Evolutionary conservation across 2,329 filamentous ascomycete species (phyloP), one percentile per base, ranked within the genome.

Genomic region (Fusarium guadeloupense): DNA sequence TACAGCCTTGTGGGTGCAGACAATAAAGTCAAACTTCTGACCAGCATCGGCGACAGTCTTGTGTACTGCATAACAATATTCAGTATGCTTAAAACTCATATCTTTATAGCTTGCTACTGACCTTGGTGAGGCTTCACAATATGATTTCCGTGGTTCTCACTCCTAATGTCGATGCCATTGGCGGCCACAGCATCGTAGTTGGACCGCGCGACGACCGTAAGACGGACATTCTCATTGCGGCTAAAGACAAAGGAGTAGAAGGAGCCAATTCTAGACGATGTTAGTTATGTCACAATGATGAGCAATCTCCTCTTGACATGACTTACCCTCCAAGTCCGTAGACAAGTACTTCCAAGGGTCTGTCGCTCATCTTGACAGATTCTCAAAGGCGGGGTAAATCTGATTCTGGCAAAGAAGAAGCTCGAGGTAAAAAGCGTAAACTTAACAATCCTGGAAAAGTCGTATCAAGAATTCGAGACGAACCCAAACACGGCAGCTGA

Each of bases 171-270:
- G 69, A 88, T 82, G 9, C 85, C 85, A 26, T 79, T 75, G 12
- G 71, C 70, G 44, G 79, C 80, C 10, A 88, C 84, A 4, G 79
- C 81, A 8, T 78, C 72, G 72, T 85, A 87, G 69, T 88, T 88
- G 1, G 84, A 86, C 20, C 85, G 80, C 37, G 85, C 87, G 37
- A 87, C 81, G 3, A 85, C 83, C 0, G 85, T 87, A 19, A 88
- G 78, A n/a, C 78, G 74, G 16, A 83, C 77, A 23, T 77, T 72
- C 4, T 75, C 59, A 26, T 70, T 73, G 3, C 80, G 77, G 46
- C 74, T 77, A 0, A 85, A 66, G 30, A 85, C 78, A 54, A 85
- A 85, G 8, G 82, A 80, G 64, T 86, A 86, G 60, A 86, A 85
- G 3, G 82, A 83, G 23, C 83, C 83, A 45, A 85, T 85, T 0